Base-by-base conservation (phyloP, 1,284 basidiomycete species). In the Rhodotorula sp. region DNA sequence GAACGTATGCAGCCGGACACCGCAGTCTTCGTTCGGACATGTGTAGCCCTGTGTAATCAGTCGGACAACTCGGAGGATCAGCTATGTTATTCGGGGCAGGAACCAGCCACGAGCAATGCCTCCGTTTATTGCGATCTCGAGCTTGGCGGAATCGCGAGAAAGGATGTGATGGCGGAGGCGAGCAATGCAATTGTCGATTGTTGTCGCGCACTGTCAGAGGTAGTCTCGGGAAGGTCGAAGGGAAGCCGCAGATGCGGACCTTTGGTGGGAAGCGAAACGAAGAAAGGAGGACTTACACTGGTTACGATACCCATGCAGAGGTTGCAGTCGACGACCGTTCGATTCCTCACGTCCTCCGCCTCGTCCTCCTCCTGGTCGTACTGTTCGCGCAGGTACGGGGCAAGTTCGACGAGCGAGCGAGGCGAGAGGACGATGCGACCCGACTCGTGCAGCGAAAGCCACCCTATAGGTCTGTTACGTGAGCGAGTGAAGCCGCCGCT, bases 401-500 rank as follows among this genome's bases (percentile, higher is more conserved):
- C 80, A 15, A 94, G 85, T 77, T 94, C 92, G 29, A 91, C 80
- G 19, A 91, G 77, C 0, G 90, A 84, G 5, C 92, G 88, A 1
- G 87, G 83, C 0, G 90, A 88, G 1, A 94, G 85, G 2, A 89
- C 88, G 76, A 91, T 92, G 52, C 68, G 52, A 39, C 67, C 72
- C 30, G 61, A 39, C 24, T n/a, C 47, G 62, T 63, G 61, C 2
- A 71, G 66, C 11, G 66, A 39, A 22, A 77, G 70, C 75, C 75
- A 76, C 62, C 73, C 76, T 77, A 34, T 22, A 47, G 3, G 27
- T n/a, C n/a, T 22, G 24, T 29, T 1, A 29, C 19, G 22, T 29
- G 46, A 32, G 2, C 29, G 19, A 51, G 22, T 1, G 13, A 24
- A 20, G 27, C 20, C 24, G 36, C 4, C 48, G 30, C 24, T 4